Evolutionary conservation across 495 filamentous ascomycete species (phyloP).

Genomic region (Aspergillus cristatus): DNA sequence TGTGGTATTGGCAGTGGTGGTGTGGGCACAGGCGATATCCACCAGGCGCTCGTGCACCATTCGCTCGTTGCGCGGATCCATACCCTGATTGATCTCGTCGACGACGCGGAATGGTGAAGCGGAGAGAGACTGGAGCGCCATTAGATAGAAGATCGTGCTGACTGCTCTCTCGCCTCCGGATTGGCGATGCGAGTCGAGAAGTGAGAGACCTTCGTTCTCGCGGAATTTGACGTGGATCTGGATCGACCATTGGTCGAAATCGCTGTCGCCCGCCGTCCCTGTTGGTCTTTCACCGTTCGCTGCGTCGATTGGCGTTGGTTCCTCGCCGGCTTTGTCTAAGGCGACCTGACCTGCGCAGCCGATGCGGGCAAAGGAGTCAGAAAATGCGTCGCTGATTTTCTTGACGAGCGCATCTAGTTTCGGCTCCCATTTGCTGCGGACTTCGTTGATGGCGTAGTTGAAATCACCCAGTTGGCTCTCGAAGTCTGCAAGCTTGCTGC

Average conservation of each 20-base stretch:
- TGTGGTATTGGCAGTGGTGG: no score
- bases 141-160: constrained; percentile 97
- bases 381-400: constrained; percentile 82
- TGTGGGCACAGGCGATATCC: constrained; percentile 66
- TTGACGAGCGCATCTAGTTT: constrained; percentile 64
- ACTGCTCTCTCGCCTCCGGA: constrained; percentile 95
- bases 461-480: constrained; percentile 39
- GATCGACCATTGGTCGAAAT: constrained; percentile 88
- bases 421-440: constrained; percentile 70
- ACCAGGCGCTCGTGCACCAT: constrained; percentile 97
- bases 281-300: no score
- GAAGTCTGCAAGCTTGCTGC: constrained; percentile 35
- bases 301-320: no score
- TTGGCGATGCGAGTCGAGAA: constrained; percentile 84
- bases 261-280: constrained; percentile 51
- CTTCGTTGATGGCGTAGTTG: constrained; percentile 46
- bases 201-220: constrained; percentile 71
- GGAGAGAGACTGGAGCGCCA: constrained; percentile 91
- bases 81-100: constrained; percentile 98
- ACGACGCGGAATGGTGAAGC: constrained; percentile 98
- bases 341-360: constrained; percentile 89
- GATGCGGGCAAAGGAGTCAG: constrained; percentile 84
- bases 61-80: constrained; percentile 96
- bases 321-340: constrained; percentile 45
- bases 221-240: constrained; percentile 92